phyloP scores from a whole-genome alignment of 78 protist species.

The Dictyostelium capitatum region DNA sequence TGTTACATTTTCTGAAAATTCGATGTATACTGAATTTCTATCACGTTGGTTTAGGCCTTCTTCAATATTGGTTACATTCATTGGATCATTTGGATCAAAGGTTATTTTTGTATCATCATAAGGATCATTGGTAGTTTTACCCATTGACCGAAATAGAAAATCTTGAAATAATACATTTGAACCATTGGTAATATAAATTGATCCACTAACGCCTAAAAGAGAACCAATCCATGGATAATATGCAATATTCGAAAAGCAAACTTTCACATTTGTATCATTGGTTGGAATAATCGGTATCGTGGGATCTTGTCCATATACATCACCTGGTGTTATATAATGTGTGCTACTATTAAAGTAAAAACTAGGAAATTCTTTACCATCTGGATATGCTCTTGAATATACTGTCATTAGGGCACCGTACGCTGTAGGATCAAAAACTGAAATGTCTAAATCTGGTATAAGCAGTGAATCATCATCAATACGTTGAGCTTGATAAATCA shows the following conservation, averaged over 20 bases:
- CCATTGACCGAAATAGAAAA: background rate
- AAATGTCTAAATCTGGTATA: background rate
- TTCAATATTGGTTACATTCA: background rate
- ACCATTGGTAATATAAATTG: background rate
- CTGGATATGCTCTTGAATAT: background rate
- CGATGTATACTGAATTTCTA: background rate
- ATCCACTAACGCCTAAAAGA: background rate
- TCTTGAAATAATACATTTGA: background rate
- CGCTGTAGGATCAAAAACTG: no score
- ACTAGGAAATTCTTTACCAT: no score
- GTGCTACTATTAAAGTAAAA: background rate
- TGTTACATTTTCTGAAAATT: background rate
- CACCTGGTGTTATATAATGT: background rate
- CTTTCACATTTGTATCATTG: background rate
- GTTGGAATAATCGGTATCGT: no score
- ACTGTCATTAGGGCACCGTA: no score
- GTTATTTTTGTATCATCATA: background rate
- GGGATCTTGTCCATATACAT: no score
- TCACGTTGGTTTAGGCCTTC: background rate
- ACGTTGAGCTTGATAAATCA: background rate
- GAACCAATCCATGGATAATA: no score
- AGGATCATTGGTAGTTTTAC: background rate
- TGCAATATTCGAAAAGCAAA: background rate
- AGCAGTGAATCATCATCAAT: background rate
- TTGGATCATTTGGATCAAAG: background rate